Evolutionary conservation across 78 protist species (phyloP).

Genomic region (Tieghemostelium lacteum): DNA sequence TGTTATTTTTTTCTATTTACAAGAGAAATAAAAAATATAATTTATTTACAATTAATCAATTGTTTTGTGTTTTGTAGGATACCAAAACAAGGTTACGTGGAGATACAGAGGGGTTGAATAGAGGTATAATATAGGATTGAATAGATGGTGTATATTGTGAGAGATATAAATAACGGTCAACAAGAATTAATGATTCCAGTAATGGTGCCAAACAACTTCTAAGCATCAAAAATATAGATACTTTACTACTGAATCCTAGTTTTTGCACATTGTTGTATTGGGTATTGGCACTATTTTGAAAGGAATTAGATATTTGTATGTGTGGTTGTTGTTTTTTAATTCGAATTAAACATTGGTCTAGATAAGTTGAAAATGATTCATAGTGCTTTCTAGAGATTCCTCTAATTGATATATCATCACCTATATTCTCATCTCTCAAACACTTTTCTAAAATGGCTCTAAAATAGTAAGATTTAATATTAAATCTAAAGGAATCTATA

Average conservation of each 20-base stretch:
- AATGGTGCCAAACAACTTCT: slow-evolving; percentile 39
- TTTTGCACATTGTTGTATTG: not conserved
- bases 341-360: slow-evolving; percentile 1
- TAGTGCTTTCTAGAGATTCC: slow-evolving; percentile 14
- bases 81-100: slow-evolving; percentile 40
- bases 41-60: no score
- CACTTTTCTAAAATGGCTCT: slow-evolving; percentile 49
- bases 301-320: no score
- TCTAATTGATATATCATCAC: slow-evolving; percentile 35
- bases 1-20: no score
- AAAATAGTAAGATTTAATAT: slow-evolving; percentile 28
- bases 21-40: no score
- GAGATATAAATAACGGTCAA: slow-evolving; percentile 45
- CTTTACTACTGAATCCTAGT: not conserved
- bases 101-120: slow-evolving; percentile 31
- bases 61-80: no score
- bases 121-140: slow-evolving; percentile 37
- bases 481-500: slow-evolving; percentile 14
- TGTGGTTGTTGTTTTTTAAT: slow-evolving; percentile 37
- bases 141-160: not conserved
- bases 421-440: not conserved
- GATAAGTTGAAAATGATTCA: slow-evolving; percentile 1
- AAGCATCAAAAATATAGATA: slow-evolving; percentile 19
- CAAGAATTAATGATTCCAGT: slow-evolving; percentile 30
- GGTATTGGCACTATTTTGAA: no score